phyloP scores from a whole-genome alignment of 352 stramenopile species.

The Phytopythium vexans region DNA sequence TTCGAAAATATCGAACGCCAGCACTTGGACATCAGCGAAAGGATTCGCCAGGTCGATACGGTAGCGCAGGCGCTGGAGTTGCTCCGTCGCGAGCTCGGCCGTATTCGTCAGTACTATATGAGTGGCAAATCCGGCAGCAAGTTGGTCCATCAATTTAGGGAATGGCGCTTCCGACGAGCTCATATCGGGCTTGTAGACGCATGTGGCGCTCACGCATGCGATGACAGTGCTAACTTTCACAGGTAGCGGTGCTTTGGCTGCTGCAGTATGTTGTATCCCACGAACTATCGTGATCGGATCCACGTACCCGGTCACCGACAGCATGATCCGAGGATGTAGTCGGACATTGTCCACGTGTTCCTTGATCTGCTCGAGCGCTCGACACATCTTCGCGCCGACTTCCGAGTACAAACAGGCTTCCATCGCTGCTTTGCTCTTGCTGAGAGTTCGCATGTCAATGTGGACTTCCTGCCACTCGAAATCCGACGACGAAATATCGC shows the following conservation, averaged over 20 bases:
- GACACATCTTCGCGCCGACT: slow-evolving; percentile 19
- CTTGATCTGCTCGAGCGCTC: slow-evolving; percentile 17
- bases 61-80: slow-evolving; percentile 54
- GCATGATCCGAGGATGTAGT: slow-evolving; percentile 41
- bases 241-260: slow-evolving; percentile 7
- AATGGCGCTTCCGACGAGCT: slow-evolving; percentile 32
- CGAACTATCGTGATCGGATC: slow-evolving; percentile 44
- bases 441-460: slow-evolving; percentile 31
- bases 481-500: slow-evolving; percentile 36
- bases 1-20: slow-evolving; percentile 65
- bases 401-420: slow-evolving; percentile 21
- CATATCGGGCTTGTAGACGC: slow-evolving; percentile 51
- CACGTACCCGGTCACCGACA: slow-evolving; percentile 54
- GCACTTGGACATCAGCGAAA: slow-evolving; percentile 67
- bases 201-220: slow-evolving; percentile 46
- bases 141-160: slow-evolving; percentile 69
- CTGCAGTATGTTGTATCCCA: slow-evolving; percentile 29
- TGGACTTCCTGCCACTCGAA: slow-evolving; percentile 44
- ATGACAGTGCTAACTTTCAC: slow-evolving; percentile 51
- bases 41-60: slow-evolving; percentile 65
- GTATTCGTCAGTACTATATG: slow-evolving; percentile 60
- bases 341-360: slow-evolving; percentile 8
- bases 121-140: slow-evolving; percentile 57
- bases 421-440: slow-evolving; percentile 14
- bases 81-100: slow-evolving; percentile 27